phyloP scores from a whole-genome alignment of 2,329 filamentous ascomycete species.

The Pseudocercospora eumusae region DNA sequence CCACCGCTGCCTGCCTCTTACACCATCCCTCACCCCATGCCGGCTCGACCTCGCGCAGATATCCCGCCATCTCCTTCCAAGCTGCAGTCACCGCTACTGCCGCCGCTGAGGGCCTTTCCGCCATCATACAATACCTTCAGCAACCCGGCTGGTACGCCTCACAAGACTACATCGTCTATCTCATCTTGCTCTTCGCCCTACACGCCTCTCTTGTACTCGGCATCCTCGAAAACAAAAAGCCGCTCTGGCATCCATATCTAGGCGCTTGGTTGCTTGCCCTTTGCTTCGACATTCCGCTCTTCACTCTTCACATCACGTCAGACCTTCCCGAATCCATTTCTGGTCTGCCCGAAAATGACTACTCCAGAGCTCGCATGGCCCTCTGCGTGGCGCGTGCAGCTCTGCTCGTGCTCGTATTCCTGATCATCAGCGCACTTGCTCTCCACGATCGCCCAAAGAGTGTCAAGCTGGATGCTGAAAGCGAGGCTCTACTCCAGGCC shows the following conservation, averaged over 20 bases:
- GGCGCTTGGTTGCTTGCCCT: constrained; percentile 32
- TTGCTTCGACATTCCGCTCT: constrained; percentile 29
- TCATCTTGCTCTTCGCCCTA: constrained; percentile 24
- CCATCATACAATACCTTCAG: constrained; percentile 24
- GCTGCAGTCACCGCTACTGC: constrained; percentile 24
- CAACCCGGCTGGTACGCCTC: constrained; percentile 20
- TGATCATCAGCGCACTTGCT: constrained; percentile 21
- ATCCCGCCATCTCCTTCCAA: constrained; percentile 26
- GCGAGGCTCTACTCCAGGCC: constrained; percentile 31
- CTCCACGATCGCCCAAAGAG: constrained; percentile 24
- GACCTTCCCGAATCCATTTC: constrained; percentile 9
- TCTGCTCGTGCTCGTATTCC: constrained; percentile 21
- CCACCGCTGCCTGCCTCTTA: constrained; percentile 33
- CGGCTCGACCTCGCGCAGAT: constrained; percentile 21
- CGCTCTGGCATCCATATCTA: constrained; percentile 37
- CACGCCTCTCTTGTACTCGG: constrained; percentile 32
- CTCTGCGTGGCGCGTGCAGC: constrained; percentile 25
- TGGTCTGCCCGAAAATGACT: constrained; percentile 17
- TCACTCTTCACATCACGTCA: constrained; percentile 22
- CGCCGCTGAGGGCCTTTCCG: constrained; percentile 27
- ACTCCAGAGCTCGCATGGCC: constrained; percentile 17
- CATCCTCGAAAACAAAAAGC: constrained; percentile 29
- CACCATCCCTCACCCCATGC: constrained; percentile 29
- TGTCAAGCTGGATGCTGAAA: constrained; percentile 27
- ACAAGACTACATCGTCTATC: constrained; percentile 33